Conservation (phyloP, 495 filamentous ascomycete genomes). For the Tuber borchii region DNA sequence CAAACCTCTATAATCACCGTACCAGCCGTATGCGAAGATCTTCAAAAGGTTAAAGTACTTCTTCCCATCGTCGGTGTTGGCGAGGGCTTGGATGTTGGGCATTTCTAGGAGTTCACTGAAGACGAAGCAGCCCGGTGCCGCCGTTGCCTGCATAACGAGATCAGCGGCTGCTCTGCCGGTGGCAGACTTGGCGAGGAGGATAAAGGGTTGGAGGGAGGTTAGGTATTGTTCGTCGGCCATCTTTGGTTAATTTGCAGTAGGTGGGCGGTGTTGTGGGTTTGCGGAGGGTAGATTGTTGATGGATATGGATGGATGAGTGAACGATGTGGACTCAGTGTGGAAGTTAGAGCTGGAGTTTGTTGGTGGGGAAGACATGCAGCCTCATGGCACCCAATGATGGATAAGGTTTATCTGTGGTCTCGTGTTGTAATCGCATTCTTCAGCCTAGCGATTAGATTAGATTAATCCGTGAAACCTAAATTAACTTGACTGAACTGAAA, state of each 20-base stretch:
- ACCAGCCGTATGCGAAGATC: constrained; percentile 92
- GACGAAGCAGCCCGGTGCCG: constrained; percentile 79
- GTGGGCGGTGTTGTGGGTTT: constrained; percentile 12
- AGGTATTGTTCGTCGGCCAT: constrained; percentile 40
- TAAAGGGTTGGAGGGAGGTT: constrained; percentile 59
- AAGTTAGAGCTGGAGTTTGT: not conserved
- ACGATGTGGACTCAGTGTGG: constrained; percentile 27
- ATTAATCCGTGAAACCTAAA: not conserved
- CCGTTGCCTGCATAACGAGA: constrained; percentile 79
- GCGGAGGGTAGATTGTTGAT: constrained; percentile 26
- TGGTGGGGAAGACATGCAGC: not conserved
- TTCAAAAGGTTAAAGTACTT: constrained; percentile 66
- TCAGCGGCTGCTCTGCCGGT: constrained; percentile 77
- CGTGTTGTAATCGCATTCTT: not conserved
- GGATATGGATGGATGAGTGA: constrained; percentile 31
- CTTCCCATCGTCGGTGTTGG: constrained; percentile 43
- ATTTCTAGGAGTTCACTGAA: constrained; percentile 87
- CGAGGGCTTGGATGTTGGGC: constrained; percentile 71
- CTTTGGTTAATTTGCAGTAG: not conserved
- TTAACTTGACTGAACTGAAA: too few species aligned
- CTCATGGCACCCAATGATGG: not conserved
- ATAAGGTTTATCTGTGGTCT: too few species aligned
- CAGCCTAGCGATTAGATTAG: not conserved
- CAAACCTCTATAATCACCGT: constrained; percentile 63
- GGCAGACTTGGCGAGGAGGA: constrained; percentile 79